Evolutionary conservation across 2,329 filamentous ascomycete species (phyloP).

Genomic region (Stagonosporopsis vannaccii): DNA sequence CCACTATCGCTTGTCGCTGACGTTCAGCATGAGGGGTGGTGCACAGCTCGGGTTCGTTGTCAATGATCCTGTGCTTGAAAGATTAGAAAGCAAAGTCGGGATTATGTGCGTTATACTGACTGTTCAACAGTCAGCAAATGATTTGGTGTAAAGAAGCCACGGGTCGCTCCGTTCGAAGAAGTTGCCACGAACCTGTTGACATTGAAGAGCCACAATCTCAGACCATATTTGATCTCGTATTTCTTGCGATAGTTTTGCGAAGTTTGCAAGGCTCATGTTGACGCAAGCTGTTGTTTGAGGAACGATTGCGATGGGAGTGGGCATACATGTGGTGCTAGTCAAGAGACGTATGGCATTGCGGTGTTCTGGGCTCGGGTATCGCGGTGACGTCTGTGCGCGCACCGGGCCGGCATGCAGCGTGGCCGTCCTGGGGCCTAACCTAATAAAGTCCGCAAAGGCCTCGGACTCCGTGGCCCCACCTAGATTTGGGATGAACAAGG

Average conservation of each 20-base stretch:
- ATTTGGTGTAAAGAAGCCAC: background rate
- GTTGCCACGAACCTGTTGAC: background rate
- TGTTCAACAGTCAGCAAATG: background rate
- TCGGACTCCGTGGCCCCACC: slow-evolving; percentile 1
- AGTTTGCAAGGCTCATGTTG: too few species aligned
- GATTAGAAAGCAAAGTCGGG: background rate
- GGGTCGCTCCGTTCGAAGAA: background rate
- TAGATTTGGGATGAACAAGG: background rate
- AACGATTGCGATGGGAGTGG: background rate
- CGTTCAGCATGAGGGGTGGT: slow-evolving; percentile 11
- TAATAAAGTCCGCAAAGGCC: background rate
- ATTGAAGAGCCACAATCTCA: too few species aligned
- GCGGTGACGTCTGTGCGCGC: too few species aligned
- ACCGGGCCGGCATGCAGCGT: background rate
- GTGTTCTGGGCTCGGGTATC: background rate
- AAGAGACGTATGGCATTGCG: background rate
- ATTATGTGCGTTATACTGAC: background rate
- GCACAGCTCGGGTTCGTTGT: slow-evolving; percentile 8
- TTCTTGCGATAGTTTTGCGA: too few species aligned
- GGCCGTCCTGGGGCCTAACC: background rate
- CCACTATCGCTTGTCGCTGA: slow-evolving; percentile 14
- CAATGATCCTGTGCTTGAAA: slow-evolving; percentile 10
- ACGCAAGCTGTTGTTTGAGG: background rate
- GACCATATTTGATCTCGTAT: too few species aligned
- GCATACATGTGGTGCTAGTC: background rate